Evolutionary conservation across 257 asterid genomes (phyloP).

Genomic region (Solanum microdontum): DNA sequence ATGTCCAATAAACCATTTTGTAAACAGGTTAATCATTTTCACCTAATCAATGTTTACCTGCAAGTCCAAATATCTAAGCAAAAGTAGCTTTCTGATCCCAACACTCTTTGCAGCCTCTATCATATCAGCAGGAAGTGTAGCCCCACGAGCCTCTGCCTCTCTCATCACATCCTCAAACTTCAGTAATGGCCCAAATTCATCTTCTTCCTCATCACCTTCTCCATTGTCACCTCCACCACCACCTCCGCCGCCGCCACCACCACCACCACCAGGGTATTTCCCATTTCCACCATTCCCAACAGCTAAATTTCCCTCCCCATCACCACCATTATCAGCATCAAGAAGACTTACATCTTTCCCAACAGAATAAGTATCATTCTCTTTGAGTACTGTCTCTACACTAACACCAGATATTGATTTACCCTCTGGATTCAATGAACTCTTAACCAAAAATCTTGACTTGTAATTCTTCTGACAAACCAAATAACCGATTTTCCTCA

Average conservation of each 20-base stretch:
- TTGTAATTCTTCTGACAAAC: slow-evolving; percentile 5
- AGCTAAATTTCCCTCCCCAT: slow-evolving; percentile 12
- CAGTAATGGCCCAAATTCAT: slow-evolving; percentile 74
- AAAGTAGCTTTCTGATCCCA: slow-evolving; percentile 59
- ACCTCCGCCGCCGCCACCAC: slow-evolving; percentile 37
- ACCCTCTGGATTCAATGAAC: slow-evolving; percentile 25
- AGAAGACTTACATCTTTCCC: slow-evolving; percentile 19
- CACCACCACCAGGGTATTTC: slow-evolving; percentile 31
- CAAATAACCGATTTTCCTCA: slow-evolving; percentile 12
- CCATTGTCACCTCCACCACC: slow-evolving; percentile 32
- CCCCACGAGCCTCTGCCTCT: slow-evolving; percentile 70
- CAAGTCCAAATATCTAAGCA: slow-evolving; percentile 74
- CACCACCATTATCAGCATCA: slow-evolving; percentile 17
- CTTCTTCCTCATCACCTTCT: slow-evolving; percentile 50
- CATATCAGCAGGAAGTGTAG: slow-evolving; percentile 84
- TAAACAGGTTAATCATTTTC: not conserved
- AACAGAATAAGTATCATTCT: slow-evolving; percentile 1
- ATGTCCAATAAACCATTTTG: not conserved
- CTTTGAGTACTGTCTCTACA: slow-evolving; percentile 14
- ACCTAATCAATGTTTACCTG: slow-evolving; percentile 38
- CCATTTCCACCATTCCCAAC: slow-evolving; percentile 57
- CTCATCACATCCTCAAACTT: slow-evolving; percentile 85
- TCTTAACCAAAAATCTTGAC: slow-evolving; percentile 33
- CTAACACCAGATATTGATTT: slow-evolving; percentile 26
- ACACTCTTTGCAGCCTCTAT: slow-evolving; percentile 81